Conservation (phyloP, 768 basidiomycete species). For the Steccherinum ochraceum region DNA sequence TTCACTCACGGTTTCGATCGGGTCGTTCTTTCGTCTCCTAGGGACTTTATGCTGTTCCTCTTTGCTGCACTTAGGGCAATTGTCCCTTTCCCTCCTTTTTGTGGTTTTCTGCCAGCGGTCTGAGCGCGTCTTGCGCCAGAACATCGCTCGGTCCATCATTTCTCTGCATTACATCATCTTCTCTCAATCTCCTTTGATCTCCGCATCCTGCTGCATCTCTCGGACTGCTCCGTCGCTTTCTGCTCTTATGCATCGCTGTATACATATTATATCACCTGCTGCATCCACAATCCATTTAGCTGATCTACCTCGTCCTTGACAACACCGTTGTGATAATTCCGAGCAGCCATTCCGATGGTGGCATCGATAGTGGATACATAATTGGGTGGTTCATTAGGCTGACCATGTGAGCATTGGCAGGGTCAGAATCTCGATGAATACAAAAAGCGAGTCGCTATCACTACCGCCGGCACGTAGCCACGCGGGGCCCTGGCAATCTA, state of each 20-base stretch:
- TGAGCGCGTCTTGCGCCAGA: not conserved
- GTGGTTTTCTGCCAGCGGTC: not conserved
- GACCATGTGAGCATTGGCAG: not conserved
- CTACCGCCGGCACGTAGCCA: not conserved
- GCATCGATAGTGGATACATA: not conserved
- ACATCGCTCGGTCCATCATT: not conserved
- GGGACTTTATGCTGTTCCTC: not conserved
- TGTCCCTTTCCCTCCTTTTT: not conserved
- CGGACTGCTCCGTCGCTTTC: not conserved
- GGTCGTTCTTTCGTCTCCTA: no score
- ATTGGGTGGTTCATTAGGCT: not conserved
- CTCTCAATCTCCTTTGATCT: not conserved
- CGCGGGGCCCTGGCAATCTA: no score
- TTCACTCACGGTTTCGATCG: no score
- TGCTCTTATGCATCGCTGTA: not conserved
- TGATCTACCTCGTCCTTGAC: not conserved
- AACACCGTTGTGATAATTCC: not conserved
- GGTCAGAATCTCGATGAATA: not conserved
- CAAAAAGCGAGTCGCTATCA: conserved; percentile 1
- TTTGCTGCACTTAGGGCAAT: not conserved
- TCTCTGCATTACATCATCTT: not conserved
- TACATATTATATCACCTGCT: not conserved
- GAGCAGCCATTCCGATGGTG: not conserved
- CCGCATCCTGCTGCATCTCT: not conserved
- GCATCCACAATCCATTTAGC: not conserved